A percentile compares a stretch with the other conserved stretches of the same genome.
These are phyloP conservation scores for Hypoxylon sp. DNA, from an alignment of 2,329 filamentous ascomycete genomes.

Conservation along the genomic window DNA sequence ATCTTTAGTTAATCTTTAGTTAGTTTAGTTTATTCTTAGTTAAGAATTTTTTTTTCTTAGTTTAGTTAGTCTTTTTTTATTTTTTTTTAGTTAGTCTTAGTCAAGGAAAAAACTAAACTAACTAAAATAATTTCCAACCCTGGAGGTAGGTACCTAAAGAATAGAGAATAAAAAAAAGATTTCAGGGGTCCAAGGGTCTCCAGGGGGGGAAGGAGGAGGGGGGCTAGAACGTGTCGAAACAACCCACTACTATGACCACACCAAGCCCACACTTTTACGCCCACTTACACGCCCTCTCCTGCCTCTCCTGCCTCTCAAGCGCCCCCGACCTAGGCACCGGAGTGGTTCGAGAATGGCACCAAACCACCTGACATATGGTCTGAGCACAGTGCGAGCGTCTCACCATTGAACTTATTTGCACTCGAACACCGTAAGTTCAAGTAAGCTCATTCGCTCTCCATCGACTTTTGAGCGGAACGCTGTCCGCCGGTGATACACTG, in stretches of 20 bases:
- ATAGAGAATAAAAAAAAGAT: slow-evolving; percentile 1
- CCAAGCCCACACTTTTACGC: slow-evolving; percentile 32
- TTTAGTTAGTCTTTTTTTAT: too few species aligned
- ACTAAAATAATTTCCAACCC: too few species aligned
- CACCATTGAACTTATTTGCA: slow-evolving; percentile 9
- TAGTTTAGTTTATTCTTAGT: too few species aligned
- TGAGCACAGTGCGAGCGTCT: slow-evolving; percentile 41
- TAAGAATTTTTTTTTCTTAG: too few species aligned
- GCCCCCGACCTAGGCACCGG: slow-evolving; percentile 33
- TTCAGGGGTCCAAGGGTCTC: slow-evolving; percentile 13
- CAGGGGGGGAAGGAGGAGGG: not conserved
- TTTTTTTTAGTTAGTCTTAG: too few species aligned
- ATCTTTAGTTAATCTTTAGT: too few species aligned
- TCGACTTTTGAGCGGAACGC: slow-evolving; percentile 30
- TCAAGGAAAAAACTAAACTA: too few species aligned
- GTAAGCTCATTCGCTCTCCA: slow-evolving; percentile 20
- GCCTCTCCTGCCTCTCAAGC: slow-evolving; percentile 24
- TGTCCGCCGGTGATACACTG: slow-evolving; percentile 39
- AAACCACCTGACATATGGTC: slow-evolving; percentile 43
- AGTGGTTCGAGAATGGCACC: slow-evolving; percentile 44
- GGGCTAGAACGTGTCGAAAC: slow-evolving; percentile 37
- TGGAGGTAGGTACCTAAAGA: slow-evolving; percentile 8
- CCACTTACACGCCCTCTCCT: slow-evolving; percentile 30
- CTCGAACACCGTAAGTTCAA: slow-evolving; percentile 9
- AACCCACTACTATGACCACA: slow-evolving; percentile 21